These are phyloP conservation scores for Cicer chorassanicum DNA, from an alignment of 306 rosid genomes.

Conservation along the genomic window DNA sequence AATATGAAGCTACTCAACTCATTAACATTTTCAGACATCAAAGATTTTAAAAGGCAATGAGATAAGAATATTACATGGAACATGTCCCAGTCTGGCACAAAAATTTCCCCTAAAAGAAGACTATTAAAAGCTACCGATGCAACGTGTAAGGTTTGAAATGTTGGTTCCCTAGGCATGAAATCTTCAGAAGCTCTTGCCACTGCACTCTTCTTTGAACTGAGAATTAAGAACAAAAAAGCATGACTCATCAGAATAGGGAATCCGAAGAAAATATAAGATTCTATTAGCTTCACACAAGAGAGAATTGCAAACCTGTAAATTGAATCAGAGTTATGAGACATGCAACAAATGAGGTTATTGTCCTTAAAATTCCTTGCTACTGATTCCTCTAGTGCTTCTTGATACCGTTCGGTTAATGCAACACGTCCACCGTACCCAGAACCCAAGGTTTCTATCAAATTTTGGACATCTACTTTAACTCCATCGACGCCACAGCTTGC, in stretches of 20 bases:
- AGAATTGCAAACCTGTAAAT: conserved; percentile 61
- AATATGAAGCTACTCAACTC: conserved; percentile 13
- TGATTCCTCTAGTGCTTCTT: conserved; percentile 72
- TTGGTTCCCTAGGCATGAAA: conserved; percentile 81
- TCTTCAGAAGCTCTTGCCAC: conserved; percentile 78
- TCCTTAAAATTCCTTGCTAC: conserved; percentile 58
- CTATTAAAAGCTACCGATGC: conserved; percentile 77
- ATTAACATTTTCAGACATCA: conserved; percentile 7
- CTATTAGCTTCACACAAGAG: conserved; percentile 11
- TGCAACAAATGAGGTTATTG: conserved; percentile 67
- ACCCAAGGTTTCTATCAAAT: conserved; percentile 68
- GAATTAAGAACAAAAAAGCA: conserved; percentile 8
- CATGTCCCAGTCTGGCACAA: conserved; percentile 86
- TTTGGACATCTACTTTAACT: conserved; percentile 79
- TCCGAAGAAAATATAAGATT: conserved; percentile 6
- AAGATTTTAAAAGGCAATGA: conserved; percentile 4
- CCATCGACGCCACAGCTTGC: conserved; percentile 70
- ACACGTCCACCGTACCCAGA: conserved; percentile 74
- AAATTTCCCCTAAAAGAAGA: conserved; percentile 75
- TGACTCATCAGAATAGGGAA: conserved; percentile 25
- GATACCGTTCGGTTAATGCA: conserved; percentile 54
- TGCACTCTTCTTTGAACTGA: conserved; percentile 73
- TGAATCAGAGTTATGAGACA: conserved; percentile 69
- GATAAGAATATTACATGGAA: conserved; percentile 60
- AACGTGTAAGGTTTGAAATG: conserved; percentile 72